A percentile compares a stretch with the other conserved stretches of the same genome.
Evolutionary conservation across 2,329 filamentous ascomycete species (phyloP).

Genomic region (Pseudogymnoascus sp.): DNA sequence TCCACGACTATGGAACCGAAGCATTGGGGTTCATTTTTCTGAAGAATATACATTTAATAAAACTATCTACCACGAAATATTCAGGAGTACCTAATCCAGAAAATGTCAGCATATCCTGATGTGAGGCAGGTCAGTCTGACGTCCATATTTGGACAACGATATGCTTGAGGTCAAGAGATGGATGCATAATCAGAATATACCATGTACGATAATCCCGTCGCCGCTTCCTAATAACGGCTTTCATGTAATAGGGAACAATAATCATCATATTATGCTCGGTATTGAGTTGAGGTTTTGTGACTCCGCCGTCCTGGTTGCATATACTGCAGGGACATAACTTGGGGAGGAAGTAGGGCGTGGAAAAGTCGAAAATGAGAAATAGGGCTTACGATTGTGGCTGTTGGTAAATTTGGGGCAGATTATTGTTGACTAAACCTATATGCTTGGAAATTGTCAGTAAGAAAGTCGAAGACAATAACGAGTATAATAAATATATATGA

Average conservation of each 20-base stretch:
- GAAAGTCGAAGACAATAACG: neutral
- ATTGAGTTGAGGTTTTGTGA: neutral
- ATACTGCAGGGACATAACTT: neutral
- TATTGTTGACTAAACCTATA: neutral
- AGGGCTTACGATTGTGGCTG: neutral
- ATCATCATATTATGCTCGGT: constrained; percentile 11
- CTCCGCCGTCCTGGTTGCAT: neutral
- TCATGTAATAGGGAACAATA: constrained; percentile 12
- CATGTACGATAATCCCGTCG: constrained; percentile 9
- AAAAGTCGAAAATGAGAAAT: neutral
- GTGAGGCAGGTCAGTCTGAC: neutral
- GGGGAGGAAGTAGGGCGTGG: neutral
- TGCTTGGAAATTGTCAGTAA: neutral
- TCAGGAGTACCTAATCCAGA: neutral
- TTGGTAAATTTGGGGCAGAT: neutral
- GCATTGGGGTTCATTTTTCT: neutral
- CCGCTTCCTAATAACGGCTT: constrained; percentile 8
- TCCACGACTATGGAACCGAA: neutral
- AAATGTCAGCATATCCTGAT: neutral
- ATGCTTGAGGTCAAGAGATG: neutral
- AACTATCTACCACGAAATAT: neutral
- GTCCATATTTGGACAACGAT: neutral
- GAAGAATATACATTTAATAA: neutral
- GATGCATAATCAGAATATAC: constrained; percentile 12
- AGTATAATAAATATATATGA: neutral